A percentile compares a stretch with the other conserved stretches of the same genome.
These are phyloP conservation scores for Lachancea sp. DNA, from an alignment of 805 yeast genomes.

Conservation along the genomic window DNA sequence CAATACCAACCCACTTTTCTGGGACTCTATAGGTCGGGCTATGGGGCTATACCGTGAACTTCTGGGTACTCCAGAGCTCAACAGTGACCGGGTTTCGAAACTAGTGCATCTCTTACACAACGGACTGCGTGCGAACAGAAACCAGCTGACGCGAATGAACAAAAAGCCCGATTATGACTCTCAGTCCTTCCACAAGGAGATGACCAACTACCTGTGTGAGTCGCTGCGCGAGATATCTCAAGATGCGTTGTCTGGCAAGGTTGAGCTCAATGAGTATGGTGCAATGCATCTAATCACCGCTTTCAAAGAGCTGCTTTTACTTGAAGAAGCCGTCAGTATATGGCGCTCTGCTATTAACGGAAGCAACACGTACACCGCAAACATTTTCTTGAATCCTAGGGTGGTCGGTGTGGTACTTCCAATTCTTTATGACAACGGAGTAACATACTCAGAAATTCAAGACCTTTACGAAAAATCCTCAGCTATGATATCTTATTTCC, in stretches of 20 bases:
- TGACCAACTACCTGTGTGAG: constrained; percentile 43
- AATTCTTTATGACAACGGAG: constrained; percentile 53
- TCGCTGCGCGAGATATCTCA: constrained; percentile 48
- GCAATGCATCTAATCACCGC: constrained; percentile 53
- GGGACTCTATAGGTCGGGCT: constrained; percentile 47
- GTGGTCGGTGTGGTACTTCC: constrained; percentile 68
- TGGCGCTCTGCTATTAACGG: constrained; percentile 51
- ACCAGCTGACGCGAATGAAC: constrained; percentile 47
- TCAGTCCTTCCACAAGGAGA: constrained; percentile 48
- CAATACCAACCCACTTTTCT: constrained; percentile 41
- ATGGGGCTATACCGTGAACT: constrained; percentile 46
- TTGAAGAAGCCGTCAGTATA: constrained; percentile 57
- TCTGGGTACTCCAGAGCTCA: constrained; percentile 42
- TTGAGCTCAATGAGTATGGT: constrained; percentile 45
- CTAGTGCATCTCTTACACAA: constrained; percentile 48
- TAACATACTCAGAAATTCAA: constrained; percentile 56
- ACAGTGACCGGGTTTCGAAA: constrained; percentile 41
- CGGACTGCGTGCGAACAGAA: constrained; percentile 50
- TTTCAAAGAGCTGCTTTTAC: constrained; percentile 52
- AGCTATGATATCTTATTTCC: constrained; percentile 28
- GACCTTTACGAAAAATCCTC: constrained; percentile 45
- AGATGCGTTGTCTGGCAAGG: constrained; percentile 41
- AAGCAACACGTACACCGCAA: constrained; percentile 19
- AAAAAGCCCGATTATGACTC: constrained; percentile 58
- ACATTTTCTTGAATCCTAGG: constrained; percentile 51